A percentile compares a stretch with the other conserved stretches of the same genome.
Conservation (phyloP, 1,284 basidiomycete genomes). For the Violaceomyces palustris region DNA sequence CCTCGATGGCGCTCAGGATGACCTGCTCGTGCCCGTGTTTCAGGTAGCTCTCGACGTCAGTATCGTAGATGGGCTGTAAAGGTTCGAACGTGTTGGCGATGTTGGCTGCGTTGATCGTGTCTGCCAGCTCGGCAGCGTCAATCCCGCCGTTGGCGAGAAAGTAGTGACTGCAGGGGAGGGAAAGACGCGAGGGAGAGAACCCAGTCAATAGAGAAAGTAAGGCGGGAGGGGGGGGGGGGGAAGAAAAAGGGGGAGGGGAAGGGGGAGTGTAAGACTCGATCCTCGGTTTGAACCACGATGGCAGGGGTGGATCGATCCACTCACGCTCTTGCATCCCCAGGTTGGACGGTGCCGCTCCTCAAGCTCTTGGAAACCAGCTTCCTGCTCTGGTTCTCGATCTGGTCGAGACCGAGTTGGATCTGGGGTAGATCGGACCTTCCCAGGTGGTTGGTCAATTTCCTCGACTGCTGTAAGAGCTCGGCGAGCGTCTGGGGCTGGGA, state of each 20-base stretch:
- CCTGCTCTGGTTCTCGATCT: conserved; percentile 73
- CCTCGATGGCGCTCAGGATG: conserved; percentile 86
- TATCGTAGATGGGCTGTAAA: conserved; percentile 80
- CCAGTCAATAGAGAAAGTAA: no score
- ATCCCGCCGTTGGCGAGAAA: conserved; percentile 84
- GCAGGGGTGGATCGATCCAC: not conserved
- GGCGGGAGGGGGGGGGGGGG: no score
- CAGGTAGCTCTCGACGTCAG: conserved; percentile 74
- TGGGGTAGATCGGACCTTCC: conserved; percentile 67
- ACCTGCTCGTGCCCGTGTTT: conserved; percentile 89
- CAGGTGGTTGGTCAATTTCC: conserved; percentile 47
- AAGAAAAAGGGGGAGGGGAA: no score
- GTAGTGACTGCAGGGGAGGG: conserved; percentile 39
- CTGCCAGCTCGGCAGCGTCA: conserved; percentile 72
- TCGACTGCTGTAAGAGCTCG: conserved; percentile 49
- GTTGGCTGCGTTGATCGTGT: conserved; percentile 74
- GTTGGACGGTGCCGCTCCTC: conserved; percentile 61
- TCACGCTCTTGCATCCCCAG: conserved; percentile 24
- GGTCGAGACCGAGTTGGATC: conserved; percentile 79
- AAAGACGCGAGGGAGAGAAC: no score
- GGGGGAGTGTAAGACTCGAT: no score
- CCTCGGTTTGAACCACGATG: not conserved
- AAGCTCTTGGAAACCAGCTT: conserved; percentile 46
- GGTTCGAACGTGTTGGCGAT: conserved; percentile 80
- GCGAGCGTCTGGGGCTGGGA: conserved; percentile 37